Percentiles rank a stretch among this genome's conserved stretches.
These are phyloP conservation scores for Acanthamoeba sp. DNA, from an alignment of 208 protist genomes.

Conservation along the genomic window DNA sequence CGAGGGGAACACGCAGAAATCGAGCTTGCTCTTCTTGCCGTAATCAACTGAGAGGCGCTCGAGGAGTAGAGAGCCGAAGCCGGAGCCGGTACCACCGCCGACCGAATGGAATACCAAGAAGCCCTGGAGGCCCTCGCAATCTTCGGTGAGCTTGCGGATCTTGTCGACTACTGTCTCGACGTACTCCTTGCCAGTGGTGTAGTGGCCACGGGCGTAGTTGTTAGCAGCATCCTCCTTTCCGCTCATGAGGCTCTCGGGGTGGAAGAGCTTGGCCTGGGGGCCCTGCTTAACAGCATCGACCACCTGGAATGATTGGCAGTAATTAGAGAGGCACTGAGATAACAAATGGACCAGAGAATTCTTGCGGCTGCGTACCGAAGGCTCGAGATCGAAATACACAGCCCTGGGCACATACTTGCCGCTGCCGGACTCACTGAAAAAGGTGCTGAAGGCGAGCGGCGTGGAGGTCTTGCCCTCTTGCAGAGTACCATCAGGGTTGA, in stretches of 20 bases:
- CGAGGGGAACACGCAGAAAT: conserved; percentile 96
- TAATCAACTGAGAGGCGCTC: conserved; percentile 98
- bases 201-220: conserved; percentile 99
- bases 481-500: conserved; percentile 92
- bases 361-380: not conserved
- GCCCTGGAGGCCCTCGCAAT: conserved; percentile 98
- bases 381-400: conserved; percentile 97
- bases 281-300: conserved; percentile 97
- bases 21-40: conserved; percentile 98
- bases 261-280: conserved; percentile 97
- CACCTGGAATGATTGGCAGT: conserved; percentile 88
- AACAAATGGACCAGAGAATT: conserved; percentile 44
- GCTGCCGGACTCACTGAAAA: conserved; percentile 95
- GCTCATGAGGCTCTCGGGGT: conserved; percentile 97
- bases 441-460: conserved; percentile 96
- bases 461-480: conserved; percentile 90
- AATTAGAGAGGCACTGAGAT: not conserved
- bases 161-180: conserved; percentile 94
- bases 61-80: conserved; percentile 97
- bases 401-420: conserved; percentile 96
- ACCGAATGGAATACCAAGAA: conserved; percentile 99
- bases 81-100: conserved; percentile 99
- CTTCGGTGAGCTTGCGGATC: conserved; percentile 98
- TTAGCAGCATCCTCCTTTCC: conserved; percentile 98
- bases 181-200: conserved; percentile 98